Conservation (phyloP, 805 yeast genomes). For the Brettanomyces anomalus region DNA sequence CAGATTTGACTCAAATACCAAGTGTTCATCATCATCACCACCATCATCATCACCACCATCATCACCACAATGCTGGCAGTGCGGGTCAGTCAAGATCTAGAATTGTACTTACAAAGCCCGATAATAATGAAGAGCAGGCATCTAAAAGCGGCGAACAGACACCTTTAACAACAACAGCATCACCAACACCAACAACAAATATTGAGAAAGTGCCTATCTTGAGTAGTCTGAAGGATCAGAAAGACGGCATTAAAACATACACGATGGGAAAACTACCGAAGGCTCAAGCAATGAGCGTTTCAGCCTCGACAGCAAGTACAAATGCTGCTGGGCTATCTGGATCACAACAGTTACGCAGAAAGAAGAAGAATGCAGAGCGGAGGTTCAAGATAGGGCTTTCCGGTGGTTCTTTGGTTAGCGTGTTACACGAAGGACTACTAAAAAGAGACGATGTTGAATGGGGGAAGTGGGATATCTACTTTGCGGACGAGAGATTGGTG, state of each 20-base stretch:
- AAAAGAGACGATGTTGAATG: constrained; percentile 65
- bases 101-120: no score
- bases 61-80: neutral
- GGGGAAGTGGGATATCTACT: constrained; percentile 93
- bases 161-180: no score
- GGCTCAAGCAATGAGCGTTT: constrained; percentile 2
- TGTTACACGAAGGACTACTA: constrained; percentile 77
- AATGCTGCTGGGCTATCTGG: constrained; percentile 6
- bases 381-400: constrained; percentile 85
- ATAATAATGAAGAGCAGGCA: no score
- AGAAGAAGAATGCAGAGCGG: constrained; percentile 48
- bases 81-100: neutral
- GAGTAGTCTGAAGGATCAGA: neutral
- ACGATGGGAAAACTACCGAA: constrained; percentile 7
- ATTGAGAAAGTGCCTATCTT: neutral
- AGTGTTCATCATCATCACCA: constrained; percentile 1
- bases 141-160: no score
- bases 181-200: neutral
- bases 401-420: constrained; percentile 88
- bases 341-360: constrained; percentile 28
- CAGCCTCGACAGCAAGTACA: neutral
- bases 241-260: neutral
- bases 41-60: constrained; percentile 3
- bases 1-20: neutral
- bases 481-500: constrained; percentile 93